Evolutionary conservation across 148 eudicot genomes (phyloP).

Genomic region (Diospyros kaki): DNA sequence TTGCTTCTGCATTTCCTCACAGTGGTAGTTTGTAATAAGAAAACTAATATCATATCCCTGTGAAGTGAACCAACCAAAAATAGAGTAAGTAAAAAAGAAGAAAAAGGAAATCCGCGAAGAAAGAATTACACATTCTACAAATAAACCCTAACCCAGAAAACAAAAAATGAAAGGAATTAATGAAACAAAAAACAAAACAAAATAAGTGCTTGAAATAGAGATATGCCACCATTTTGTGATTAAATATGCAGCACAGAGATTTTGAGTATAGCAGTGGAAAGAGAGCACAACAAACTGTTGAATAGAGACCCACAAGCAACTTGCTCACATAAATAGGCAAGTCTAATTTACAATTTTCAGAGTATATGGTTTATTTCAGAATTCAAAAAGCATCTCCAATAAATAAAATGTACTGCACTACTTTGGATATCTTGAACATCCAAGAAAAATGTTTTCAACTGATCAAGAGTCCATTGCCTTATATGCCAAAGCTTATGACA

Average conservation of each 20-base stretch:
- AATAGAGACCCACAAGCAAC: neutral
- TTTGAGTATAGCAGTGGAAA: neutral
- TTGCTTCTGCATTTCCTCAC: conserved; percentile 95
- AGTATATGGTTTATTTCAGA: neutral
- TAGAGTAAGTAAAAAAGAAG: neutral
- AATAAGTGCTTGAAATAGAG: too few relatives aligned
- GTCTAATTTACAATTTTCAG: neutral
- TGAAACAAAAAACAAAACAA: too few relatives aligned
- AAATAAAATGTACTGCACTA: neutral
- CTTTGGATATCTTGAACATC: neutral
- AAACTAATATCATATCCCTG: conserved; percentile 99
- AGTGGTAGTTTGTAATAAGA: conserved; percentile 93
- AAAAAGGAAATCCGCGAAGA: neutral
- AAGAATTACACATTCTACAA: too few relatives aligned
- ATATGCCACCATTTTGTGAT: too few relatives aligned
- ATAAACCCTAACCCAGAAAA: too few relatives aligned
- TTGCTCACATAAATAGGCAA: neutral
- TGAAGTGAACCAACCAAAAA: conserved; percentile 20
- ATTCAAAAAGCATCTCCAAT: neutral
- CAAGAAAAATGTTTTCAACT: neutral
- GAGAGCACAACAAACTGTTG: neutral
- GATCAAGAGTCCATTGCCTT: neutral
- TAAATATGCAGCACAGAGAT: neutral
- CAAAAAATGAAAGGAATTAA: too few relatives aligned
- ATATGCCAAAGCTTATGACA: conserved; percentile 3